phyloP scores from a whole-genome alignment of 2,329 filamentous ascomycete genomes.

The Hansfordia pulvinata region DNA sequence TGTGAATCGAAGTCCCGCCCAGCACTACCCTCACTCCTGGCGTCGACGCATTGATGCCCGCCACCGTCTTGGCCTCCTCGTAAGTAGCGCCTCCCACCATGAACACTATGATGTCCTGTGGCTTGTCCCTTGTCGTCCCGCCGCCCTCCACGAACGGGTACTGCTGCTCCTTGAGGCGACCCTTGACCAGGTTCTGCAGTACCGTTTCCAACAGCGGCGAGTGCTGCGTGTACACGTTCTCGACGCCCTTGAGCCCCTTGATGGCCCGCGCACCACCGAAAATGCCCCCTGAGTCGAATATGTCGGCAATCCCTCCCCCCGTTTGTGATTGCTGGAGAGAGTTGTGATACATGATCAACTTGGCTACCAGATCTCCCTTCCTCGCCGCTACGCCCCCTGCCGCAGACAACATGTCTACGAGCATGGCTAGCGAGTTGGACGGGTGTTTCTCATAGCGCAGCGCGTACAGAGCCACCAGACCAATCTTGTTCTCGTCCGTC shows the following conservation, averaged over 20 bases:
- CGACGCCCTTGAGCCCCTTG: conserved; percentile 90
- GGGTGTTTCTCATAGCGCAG: conserved; percentile 82
- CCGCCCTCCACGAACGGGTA: conserved; percentile 91
- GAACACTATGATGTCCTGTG: conserved; percentile 91
- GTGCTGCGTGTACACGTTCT: conserved; percentile 98
- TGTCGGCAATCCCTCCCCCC: conserved; percentile 71
- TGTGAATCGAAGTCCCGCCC: conserved; percentile 79
- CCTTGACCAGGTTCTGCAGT: conserved; percentile 86
- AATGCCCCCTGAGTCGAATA: conserved; percentile 84
- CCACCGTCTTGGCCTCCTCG: conserved; percentile 91
- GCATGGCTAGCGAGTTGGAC: conserved; percentile 68
- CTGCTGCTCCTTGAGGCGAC: conserved; percentile 68
- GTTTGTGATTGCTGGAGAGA: conserved; percentile 69
- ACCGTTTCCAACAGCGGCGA: conserved; percentile 78
- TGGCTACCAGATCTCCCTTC: conserved; percentile 66
- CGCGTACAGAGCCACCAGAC: conserved; percentile 86
- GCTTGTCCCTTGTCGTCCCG: conserved; percentile 80
- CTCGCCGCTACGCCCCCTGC: conserved; percentile 69
- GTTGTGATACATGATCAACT: conserved; percentile 72
- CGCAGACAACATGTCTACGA: conserved; percentile 75
- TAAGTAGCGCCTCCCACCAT: conserved; percentile 90
- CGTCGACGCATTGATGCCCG: conserved; percentile 83
- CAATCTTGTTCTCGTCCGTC: conserved; percentile 70
- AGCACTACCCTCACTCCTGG: conserved; percentile 83
- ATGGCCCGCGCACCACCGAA: conserved; percentile 83